Evolutionary conservation across 2,329 filamentous ascomycete genomes (phyloP).

Genomic region (Raffaelea arxii): DNA sequence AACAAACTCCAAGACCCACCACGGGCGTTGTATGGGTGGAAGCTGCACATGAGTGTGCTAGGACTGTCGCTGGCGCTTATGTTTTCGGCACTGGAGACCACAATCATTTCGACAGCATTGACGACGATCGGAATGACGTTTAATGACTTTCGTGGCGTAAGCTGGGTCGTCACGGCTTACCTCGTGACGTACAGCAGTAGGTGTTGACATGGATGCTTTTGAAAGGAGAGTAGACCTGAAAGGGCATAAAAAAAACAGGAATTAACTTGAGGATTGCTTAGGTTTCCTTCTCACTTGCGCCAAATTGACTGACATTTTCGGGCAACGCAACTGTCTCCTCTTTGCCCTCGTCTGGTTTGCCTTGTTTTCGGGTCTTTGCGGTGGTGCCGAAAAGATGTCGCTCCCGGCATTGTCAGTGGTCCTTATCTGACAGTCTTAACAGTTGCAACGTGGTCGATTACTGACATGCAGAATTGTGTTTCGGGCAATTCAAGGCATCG

Average conservation of each 20-base stretch:
- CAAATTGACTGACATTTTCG: neutral
- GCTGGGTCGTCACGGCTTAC: slow-evolving; percentile 39
- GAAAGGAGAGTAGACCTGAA: neutral
- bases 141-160: slow-evolving; percentile 22
- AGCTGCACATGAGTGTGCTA: neutral
- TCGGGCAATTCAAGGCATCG: neutral
- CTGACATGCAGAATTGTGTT: neutral
- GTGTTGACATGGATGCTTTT: too few species aligned
- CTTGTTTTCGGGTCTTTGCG: neutral
- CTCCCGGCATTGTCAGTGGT: neutral
- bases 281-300: neutral
- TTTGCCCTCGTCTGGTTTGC: neutral
- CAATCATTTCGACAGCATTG: slow-evolving; percentile 40
- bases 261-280: too few species aligned
- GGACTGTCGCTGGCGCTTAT: slow-evolving; percentile 20
- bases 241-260: too few species aligned
- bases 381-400: neutral
- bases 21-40: neutral
- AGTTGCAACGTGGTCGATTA: too few species aligned
- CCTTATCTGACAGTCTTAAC: neutral
- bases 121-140: slow-evolving; percentile 32
- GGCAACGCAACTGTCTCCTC: neutral
- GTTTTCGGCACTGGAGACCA: slow-evolving; percentile 36
- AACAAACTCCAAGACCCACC: slow-evolving; percentile 1
- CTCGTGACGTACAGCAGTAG: slow-evolving; percentile 36